Evolutionary conservation across 495 filamentous ascomycete genomes (phyloP).

Genomic region (Aspergillus ellipticus): DNA sequence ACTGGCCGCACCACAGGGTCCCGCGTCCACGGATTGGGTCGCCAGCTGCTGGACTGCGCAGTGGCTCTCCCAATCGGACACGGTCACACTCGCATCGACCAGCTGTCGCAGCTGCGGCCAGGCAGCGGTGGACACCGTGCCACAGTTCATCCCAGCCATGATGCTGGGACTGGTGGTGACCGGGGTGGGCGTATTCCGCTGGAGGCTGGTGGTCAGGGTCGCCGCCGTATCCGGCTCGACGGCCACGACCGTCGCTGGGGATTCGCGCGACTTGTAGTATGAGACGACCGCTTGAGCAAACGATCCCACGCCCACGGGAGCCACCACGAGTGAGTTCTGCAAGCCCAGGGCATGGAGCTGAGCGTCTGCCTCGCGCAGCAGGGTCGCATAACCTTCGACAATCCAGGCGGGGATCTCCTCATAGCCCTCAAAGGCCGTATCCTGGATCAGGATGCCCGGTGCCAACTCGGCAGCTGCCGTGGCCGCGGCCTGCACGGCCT

Average conservation of each 20-base stretch:
- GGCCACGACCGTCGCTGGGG: conserved; percentile 42
- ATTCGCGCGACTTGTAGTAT: conserved; percentile 50
- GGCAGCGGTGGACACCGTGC: conserved; percentile 58
- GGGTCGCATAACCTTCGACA: conserved; percentile 67
- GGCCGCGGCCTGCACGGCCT: conserved; percentile 45
- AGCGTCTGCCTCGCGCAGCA: conserved; percentile 59
- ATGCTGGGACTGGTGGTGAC: conserved; percentile 53
- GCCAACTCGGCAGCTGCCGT: conserved; percentile 25
- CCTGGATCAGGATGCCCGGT: conserved; percentile 56
- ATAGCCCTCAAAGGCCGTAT: conserved; percentile 60
- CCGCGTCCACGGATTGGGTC: conserved; percentile 42
- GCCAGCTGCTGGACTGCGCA: conserved; percentile 47
- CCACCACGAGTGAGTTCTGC: conserved; percentile 41
- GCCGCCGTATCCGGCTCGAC: conserved; percentile 65
- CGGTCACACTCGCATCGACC: conserved; percentile 55
- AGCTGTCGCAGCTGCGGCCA: conserved; percentile 55
- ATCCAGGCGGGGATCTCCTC: conserved; percentile 66
- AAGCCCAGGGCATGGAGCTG: conserved; percentile 39
- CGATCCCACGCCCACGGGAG: conserved; percentile 63
- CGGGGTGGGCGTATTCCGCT: conserved; percentile 35
- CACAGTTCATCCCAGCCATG: conserved; percentile 68
- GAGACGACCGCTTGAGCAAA: conserved; percentile 56
- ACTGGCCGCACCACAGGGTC: conserved; percentile 62
- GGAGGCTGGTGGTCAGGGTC: conserved; percentile 51
- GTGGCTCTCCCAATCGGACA: conserved; percentile 56